Evolutionary conservation across 176 grass and related monocot genomes (phyloP).

Genomic region (Triticum timopheevii): DNA sequence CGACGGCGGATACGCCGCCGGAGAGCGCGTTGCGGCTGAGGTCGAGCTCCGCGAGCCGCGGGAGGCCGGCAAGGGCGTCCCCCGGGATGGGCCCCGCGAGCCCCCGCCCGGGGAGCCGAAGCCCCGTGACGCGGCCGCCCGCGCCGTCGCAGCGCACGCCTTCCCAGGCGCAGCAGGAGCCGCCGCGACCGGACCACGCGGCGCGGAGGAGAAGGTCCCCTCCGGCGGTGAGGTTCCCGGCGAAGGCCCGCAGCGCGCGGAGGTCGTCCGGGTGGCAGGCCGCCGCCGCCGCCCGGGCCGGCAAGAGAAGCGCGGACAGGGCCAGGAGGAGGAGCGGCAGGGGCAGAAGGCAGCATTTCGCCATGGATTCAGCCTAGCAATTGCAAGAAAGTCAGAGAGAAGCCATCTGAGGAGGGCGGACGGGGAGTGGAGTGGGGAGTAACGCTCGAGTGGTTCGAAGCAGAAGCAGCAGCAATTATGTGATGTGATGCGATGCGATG

Average conservation of each 20-base stretch:
- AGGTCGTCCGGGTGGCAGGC: constrained; percentile 72
- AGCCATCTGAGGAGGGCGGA: background rate
- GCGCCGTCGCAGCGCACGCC: constrained; percentile 53
- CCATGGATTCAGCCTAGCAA: constrained; percentile 31
- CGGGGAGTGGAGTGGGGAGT: background rate
- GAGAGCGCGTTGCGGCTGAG: constrained; percentile 71
- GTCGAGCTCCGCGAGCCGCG: constrained; percentile 52
- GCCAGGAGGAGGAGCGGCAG: background rate
- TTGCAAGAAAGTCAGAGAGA: background rate
- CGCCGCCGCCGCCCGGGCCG: background rate
- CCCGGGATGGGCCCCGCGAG: constrained; percentile 39
- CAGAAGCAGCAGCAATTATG: constrained; percentile 10
- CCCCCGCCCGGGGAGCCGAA: constrained; percentile 41
- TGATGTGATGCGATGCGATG: background rate
- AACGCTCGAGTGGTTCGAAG: background rate
- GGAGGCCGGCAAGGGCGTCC: constrained; percentile 30
- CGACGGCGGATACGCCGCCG: constrained; percentile 34
- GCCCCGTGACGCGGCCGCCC: constrained; percentile 40
- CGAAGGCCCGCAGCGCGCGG: constrained; percentile 58
- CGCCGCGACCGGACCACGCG: constrained; percentile 32
- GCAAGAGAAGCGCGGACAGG: background rate
- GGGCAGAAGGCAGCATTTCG: background rate
- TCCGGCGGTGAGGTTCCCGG: constrained; percentile 45
- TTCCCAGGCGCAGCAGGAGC: constrained; percentile 60
- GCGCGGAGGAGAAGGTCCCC: constrained; percentile 10